Percentiles rank a stretch among this genome's conserved stretches.
phyloP scores from a whole-genome alignment of 495 filamentous ascomycete genomes.

The Sabuloglossum arenarium region DNA sequence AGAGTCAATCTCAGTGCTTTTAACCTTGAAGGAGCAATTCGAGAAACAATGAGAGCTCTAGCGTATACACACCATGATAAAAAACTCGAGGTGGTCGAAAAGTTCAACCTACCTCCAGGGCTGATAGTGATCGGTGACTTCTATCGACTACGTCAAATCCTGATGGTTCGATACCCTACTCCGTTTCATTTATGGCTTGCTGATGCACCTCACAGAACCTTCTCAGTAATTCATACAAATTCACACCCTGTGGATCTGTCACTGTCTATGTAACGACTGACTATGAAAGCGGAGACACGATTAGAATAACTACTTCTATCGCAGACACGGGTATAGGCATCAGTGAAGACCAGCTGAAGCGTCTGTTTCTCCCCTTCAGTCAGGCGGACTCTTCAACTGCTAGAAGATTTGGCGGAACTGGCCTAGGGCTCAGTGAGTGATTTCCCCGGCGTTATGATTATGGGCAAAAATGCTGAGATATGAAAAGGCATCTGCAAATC shows the following conservation, averaged over 20 bases:
- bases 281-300: slow-evolving; percentile 42
- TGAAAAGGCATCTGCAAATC: slow-evolving; percentile 69
- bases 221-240: slow-evolving; percentile 85
- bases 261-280: slow-evolving; percentile 54
- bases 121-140: slow-evolving; percentile 79
- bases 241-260: slow-evolving; percentile 70
- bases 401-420: slow-evolving; percentile 74
- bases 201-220: slow-evolving; percentile 82
- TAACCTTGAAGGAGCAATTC: slow-evolving; percentile 67
- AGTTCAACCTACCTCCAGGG: slow-evolving; percentile 41
- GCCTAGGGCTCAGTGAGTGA: slow-evolving; percentile 39
- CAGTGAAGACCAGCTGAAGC: slow-evolving; percentile 53
- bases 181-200: slow-evolving; percentile 19
- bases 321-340: slow-evolving; percentile 83
- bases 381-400: slow-evolving; percentile 79
- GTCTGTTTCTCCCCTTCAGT: slow-evolving; percentile 78
- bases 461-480: not conserved
- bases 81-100: slow-evolving; percentile 52
- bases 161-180: slow-evolving; percentile 27
- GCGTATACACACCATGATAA: slow-evolving; percentile 69
- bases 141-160: slow-evolving; percentile 74
- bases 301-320: slow-evolving; percentile 68
- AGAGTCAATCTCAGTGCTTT: slow-evolving; percentile 73
- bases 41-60: slow-evolving; percentile 67
- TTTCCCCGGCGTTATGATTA: not conserved